These are phyloP conservation scores for Hibiscus tridactylites DNA, from an alignment of 345 rosid species.

Conservation along the genomic window DNA sequence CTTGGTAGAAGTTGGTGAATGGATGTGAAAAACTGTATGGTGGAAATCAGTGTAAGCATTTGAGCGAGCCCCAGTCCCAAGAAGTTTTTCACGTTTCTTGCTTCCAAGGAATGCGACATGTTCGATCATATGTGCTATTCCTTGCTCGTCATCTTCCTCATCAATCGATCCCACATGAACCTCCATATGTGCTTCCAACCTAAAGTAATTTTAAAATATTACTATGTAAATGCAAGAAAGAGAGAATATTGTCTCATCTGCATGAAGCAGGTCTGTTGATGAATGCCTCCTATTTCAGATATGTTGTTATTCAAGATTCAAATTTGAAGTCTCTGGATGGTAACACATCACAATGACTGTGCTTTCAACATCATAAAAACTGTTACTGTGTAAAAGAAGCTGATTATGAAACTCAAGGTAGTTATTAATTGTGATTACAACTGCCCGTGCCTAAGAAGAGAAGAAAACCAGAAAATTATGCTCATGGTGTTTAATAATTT, in stretches of 20 bases:
- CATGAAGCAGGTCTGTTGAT: background rate
- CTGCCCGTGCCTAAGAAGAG: background rate
- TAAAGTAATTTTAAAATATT: slow-evolving; percentile 26
- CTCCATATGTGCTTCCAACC: slow-evolving; percentile 99
- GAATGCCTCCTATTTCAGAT: background rate
- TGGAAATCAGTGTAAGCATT: slow-evolving; percentile 99
- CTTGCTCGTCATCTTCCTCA: slow-evolving; percentile 98
- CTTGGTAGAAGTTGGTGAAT: slow-evolving; percentile 87
- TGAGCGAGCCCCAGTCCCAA: slow-evolving; percentile 95
- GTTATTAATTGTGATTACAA: background rate
- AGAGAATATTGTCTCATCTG: slow-evolving; percentile 8
- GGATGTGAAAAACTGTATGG: slow-evolving; percentile 98
- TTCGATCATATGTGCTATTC: slow-evolving; percentile 99
- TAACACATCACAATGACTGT: background rate
- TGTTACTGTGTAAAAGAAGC: background rate
- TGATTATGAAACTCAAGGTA: background rate
- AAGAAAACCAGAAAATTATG: background rate
- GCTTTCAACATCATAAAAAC: background rate
- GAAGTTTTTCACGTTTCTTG: slow-evolving; percentile 97
- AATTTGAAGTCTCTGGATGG: background rate
- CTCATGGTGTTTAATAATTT: background rate
- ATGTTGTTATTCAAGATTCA: background rate
- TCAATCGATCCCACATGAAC: slow-evolving; percentile 97
- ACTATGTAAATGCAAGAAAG: slow-evolving; percentile 3
- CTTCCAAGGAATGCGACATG: slow-evolving; percentile 99